phyloP scores from a whole-genome alignment of 441 rosid genomes.

The Euphorbia celastroides region DNA sequence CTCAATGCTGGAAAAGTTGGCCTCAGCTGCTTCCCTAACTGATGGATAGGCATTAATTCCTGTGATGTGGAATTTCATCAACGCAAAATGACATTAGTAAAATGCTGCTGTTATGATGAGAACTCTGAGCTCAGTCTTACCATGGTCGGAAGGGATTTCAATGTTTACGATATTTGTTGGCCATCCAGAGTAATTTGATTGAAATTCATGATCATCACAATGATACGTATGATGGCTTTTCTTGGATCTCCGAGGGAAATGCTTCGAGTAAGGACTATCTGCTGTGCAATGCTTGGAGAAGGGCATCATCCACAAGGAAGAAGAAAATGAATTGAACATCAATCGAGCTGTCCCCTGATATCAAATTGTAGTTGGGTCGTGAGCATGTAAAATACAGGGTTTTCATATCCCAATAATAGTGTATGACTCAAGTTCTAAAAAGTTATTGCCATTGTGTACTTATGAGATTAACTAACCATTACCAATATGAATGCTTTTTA shows the following conservation, averaged over 20 bases:
- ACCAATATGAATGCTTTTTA: constrained; percentile 2
- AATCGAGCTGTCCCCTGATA: constrained; percentile 94
- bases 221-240: constrained; percentile 55
- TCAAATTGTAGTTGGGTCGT: constrained; percentile 34
- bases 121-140: constrained; percentile 34
- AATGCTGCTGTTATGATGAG: constrained; percentile 13
- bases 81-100: constrained; percentile 13
- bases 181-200: constrained; percentile 87
- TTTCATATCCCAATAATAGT: constrained; percentile 15
- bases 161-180: constrained; percentile 90
- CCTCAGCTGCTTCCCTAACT: constrained; percentile 42
- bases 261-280: constrained; percentile 62
- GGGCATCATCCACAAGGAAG: constrained; percentile 92
- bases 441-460: constrained; percentile 8
- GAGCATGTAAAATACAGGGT: constrained; percentile 34
- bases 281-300: constrained; percentile 80
- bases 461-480: background rate
- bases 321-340: constrained; percentile 83
- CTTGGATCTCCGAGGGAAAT: constrained; percentile 54
- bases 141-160: constrained; percentile 76
- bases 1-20: constrained; percentile 72
- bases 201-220: constrained; percentile 76
- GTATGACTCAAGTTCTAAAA: constrained; percentile 8
- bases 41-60: constrained; percentile 69
- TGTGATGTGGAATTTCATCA: constrained; percentile 24